These are phyloP conservation scores for Cordyceps cateniannulata DNA, from an alignment of 2,329 filamentous ascomycete genomes.

Conservation along the genomic window DNA sequence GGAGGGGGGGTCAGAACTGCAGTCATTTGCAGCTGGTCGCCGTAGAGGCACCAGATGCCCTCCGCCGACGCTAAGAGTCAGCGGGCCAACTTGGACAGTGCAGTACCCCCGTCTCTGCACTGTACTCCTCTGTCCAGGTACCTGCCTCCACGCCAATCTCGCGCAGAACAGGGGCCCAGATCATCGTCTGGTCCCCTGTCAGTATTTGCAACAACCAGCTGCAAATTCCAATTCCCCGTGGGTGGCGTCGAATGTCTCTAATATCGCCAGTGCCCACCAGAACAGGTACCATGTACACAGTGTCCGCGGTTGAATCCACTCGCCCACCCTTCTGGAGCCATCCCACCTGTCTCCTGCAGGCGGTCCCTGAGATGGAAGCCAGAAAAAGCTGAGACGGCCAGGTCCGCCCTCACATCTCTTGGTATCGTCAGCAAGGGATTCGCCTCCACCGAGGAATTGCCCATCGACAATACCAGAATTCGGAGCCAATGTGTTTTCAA, in stretches of 20 bases:
- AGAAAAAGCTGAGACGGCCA: slow-evolving; percentile 6
- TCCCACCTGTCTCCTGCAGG: background rate
- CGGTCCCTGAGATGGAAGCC: background rate
- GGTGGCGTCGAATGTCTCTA: slow-evolving; percentile 10
- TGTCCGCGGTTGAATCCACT: slow-evolving; percentile 7
- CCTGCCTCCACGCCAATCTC: slow-evolving; percentile 2
- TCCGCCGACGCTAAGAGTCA: background rate
- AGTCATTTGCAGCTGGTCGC: background rate
- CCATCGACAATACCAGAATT: too few species aligned
- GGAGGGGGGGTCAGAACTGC: too few species aligned
- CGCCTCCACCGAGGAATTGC: too few species aligned
- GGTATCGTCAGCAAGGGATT: background rate
- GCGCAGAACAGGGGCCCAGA: background rate
- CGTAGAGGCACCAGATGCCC: background rate
- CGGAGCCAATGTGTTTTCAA: too few species aligned
- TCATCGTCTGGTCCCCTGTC: slow-evolving; percentile 4
- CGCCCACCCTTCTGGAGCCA: background rate
- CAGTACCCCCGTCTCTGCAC: background rate
- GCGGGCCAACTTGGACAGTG: background rate
- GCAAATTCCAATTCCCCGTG: background rate
- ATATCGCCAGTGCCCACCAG: slow-evolving; percentile 9
- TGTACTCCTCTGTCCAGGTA: background rate
- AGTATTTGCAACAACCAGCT: background rate
- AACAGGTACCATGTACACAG: slow-evolving; percentile 9
- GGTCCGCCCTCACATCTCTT: background rate